Percentiles rank a stretch among this genome's conserved stretches.
Evolutionary conservation across 116 monocot species (phyloP).

Genomic region (Phalaenopsis hybrid): DNA sequence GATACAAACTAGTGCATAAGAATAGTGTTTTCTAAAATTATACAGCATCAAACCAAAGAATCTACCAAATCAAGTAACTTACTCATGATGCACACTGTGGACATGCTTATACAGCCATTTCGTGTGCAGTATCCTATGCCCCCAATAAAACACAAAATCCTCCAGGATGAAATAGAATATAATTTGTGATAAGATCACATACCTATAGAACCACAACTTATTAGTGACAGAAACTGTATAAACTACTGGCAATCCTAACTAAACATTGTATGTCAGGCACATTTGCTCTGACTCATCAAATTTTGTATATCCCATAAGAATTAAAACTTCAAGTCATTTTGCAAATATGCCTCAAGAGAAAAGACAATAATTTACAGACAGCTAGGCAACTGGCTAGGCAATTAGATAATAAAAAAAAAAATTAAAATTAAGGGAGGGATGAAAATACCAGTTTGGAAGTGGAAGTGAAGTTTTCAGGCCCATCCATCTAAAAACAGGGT

Average conservation of each 20-base stretch:
- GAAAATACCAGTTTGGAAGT: constrained; percentile 74
- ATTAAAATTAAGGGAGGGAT: neutral
- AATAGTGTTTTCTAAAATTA: neutral
- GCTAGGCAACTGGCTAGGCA: neutral
- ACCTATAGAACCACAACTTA: constrained; percentile 35
- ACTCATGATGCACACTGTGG: constrained; percentile 92
- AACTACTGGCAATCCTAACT: neutral
- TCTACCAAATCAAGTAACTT: constrained; percentile 15
- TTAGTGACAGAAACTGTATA: neutral
- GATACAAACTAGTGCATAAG: neutral
- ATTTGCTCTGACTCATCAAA: neutral
- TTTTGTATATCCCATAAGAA: neutral
- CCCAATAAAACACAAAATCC: constrained; percentile 66
- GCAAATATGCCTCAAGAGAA: neutral
- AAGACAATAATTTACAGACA: neutral
- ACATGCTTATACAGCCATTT: constrained; percentile 98
- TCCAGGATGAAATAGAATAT: constrained; percentile 77
- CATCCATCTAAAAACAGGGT: constrained; percentile 84
- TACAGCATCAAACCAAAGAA: neutral
- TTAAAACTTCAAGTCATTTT: neutral
- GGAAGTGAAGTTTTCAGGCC: constrained; percentile 80
- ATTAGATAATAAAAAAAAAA: neutral
- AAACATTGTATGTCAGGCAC: neutral
- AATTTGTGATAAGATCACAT: constrained; percentile 58
- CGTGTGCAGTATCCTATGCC: constrained; percentile 70